These are phyloP conservation scores for Closterium sp. DNA, from an alignment of 139 green algal species.

Conservation along the genomic window DNA sequence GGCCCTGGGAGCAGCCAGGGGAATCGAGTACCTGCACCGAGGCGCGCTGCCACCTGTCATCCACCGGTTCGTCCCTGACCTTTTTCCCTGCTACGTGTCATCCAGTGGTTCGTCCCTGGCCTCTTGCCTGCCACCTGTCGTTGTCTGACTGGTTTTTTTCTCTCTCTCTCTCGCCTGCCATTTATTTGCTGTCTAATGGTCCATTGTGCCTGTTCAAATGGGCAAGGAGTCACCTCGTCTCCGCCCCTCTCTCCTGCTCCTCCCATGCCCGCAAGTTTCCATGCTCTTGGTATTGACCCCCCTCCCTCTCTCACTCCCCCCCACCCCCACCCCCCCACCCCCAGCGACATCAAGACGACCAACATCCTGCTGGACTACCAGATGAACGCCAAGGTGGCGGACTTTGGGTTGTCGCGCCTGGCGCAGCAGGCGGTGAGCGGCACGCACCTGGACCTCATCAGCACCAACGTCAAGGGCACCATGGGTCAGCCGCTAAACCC, in stretches of 20 bases:
- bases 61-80: constrained; percentile 18
- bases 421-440: not conserved
- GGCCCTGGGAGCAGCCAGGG: constrained; percentile 11
- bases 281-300: not conserved
- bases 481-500: not conserved
- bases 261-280: not conserved
- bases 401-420: constrained; percentile 33
- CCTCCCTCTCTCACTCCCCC: too few relatives aligned
- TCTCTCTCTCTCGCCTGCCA: too few relatives aligned
- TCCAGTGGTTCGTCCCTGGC: too few relatives aligned
- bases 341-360: constrained; percentile 34
- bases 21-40: constrained; percentile 35
- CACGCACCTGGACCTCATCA: constrained; percentile 26
- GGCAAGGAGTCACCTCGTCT: too few relatives aligned
- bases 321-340: not conserved
- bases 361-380: constrained; percentile 35
- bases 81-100: not conserved
- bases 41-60: constrained; percentile 31
- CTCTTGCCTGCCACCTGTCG: too few relatives aligned
- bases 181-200: not conserved
- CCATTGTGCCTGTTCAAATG: too few relatives aligned
- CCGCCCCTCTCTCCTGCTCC: too few relatives aligned
- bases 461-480: constrained; percentile 37
- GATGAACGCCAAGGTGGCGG: constrained; percentile 30
- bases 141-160: too few relatives aligned